phyloP scores from a whole-genome alignment of 495 filamentous ascomycete genomes.

The Xylaria cubensis region DNA sequence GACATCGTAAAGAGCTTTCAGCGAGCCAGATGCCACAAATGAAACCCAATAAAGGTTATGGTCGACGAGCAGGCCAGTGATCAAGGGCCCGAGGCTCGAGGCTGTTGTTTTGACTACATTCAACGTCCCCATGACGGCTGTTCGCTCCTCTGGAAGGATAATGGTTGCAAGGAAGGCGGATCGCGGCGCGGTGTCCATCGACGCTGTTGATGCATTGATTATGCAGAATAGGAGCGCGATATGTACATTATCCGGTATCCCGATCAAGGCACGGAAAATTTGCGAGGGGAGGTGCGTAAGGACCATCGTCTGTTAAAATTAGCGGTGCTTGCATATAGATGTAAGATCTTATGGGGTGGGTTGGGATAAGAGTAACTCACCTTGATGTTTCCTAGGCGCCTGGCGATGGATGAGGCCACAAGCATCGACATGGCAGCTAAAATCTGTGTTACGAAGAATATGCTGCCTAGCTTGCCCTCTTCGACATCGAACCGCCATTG shows the following conservation, averaged over 20 bases:
- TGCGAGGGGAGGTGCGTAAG: conserved; percentile 56
- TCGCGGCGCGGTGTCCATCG: conserved; percentile 85
- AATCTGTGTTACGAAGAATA: conserved; percentile 63
- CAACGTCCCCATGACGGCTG: conserved; percentile 78
- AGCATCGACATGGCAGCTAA: conserved; percentile 46
- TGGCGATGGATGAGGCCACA: conserved; percentile 77
- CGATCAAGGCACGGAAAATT: conserved; percentile 49
- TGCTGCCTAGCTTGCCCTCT: conserved; percentile 69
- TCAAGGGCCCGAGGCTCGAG: conserved; percentile 68
- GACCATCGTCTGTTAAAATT: conserved; percentile 50
- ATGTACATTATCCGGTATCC: conserved; percentile 45
- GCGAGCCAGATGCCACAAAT: conserved; percentile 72
- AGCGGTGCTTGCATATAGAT: background rate
- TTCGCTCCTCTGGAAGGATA: conserved; percentile 75
- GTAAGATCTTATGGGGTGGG: background rate
- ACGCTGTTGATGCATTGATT: conserved; percentile 60
- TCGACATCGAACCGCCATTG: conserved; percentile 73
- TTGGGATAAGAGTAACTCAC: conserved; percentile 14
- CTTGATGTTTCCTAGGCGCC: conserved; percentile 78
- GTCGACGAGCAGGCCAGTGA: conserved; percentile 75
- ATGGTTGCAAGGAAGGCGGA: conserved; percentile 81
- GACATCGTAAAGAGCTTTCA: conserved; percentile 76
- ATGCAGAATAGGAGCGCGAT: conserved; percentile 68
- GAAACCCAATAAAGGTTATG: conserved; percentile 72
- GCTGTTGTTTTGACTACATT: conserved; percentile 72